Conservation (phyloP, 2,329 filamentous ascomycete species). For the Xylariaceae sp. region DNA sequence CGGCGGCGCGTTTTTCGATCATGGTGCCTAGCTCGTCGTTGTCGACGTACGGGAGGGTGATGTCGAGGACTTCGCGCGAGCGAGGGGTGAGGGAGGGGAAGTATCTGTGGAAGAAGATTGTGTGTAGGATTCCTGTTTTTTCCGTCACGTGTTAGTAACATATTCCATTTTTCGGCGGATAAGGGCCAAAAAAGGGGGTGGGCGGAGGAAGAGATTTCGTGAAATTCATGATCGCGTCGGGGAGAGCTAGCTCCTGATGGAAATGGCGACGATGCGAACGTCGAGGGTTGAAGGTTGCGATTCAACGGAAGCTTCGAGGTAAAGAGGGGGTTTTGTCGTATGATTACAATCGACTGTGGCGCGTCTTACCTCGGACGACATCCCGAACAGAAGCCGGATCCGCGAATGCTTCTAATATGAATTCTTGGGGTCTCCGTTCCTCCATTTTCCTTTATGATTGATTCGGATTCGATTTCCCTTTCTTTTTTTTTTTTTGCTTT, state of each 20-base stretch:
- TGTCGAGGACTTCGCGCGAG: slow-evolving; percentile 82
- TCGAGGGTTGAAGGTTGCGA: too few relatives aligned
- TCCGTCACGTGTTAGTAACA: too few relatives aligned
- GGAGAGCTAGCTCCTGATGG: too few relatives aligned
- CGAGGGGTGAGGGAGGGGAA: slow-evolving; percentile 80
- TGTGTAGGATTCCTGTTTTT: slow-evolving; percentile 74
- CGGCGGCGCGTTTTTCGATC: slow-evolving; percentile 79
- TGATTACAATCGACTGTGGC: not conserved
- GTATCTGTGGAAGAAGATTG: slow-evolving; percentile 98
- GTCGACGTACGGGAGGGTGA: slow-evolving; percentile 82
- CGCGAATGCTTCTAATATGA: slow-evolving; percentile 88
- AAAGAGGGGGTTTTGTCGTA: not conserved
- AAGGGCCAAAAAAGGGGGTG: too few relatives aligned
- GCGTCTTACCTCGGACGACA: slow-evolving; percentile 72
- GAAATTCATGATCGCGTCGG: too few relatives aligned
- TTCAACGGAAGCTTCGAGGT: too few relatives aligned
- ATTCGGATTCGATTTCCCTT: too few relatives aligned
- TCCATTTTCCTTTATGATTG: slow-evolving; percentile 33
- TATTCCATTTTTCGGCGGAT: too few relatives aligned
- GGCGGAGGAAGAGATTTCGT: too few relatives aligned
- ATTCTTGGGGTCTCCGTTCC: slow-evolving; percentile 65
- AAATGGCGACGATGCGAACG: too few relatives aligned
- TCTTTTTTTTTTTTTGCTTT: not conserved
- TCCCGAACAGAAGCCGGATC: slow-evolving; percentile 87
- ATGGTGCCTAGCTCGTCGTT: slow-evolving; percentile 88